These are phyloP conservation scores for Hebeloma cylindrosporum DNA, from an alignment of 768 basidiomycete genomes.

Conservation along the genomic window DNA sequence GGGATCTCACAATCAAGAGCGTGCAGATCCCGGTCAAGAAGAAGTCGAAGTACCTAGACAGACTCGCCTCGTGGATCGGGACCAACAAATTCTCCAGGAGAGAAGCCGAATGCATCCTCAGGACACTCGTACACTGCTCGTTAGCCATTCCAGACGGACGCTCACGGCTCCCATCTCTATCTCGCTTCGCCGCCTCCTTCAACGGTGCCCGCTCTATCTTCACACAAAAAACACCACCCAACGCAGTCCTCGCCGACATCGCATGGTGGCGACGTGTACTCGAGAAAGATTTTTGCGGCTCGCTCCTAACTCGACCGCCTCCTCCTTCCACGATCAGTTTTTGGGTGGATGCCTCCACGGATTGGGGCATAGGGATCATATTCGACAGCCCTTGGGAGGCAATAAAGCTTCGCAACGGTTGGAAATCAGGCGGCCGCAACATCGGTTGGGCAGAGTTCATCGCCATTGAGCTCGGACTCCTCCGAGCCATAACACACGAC, in stretches of 20 bases:
- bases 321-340: conserved; percentile 17
- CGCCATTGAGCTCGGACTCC: conserved; percentile 25
- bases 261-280: conserved; percentile 32
- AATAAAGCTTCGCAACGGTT: conserved; percentile 17
- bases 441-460: conserved; percentile 30
- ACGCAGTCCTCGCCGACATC: conserved; percentile 24
- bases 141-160: conserved; percentile 30
- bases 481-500: conserved; percentile 1
- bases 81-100: conserved; percentile 1
- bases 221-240: conserved; percentile 8
- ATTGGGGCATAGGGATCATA: conserved; percentile 40
- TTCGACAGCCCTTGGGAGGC: conserved; percentile 29
- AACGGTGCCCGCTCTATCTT: conserved; percentile 7
- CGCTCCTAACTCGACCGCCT: conserved; percentile 9
- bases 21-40: conserved; percentile 24
- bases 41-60: conserved; percentile 21
- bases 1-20: neutral
- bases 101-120: conserved; percentile 25
- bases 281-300: conserved; percentile 2
- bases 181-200: conserved; percentile 25
- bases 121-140: conserved; percentile 34
- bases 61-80: conserved; percentile 6
- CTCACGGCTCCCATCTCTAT: conserved; percentile 27
- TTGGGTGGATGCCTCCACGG: conserved; percentile 39
- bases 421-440: conserved; percentile 17